Evolutionary conservation across 768 basidiomycete species (phyloP), one percentile per base, ranked within the genome.

Genomic region (Pulveroboletus sp.): DNA sequence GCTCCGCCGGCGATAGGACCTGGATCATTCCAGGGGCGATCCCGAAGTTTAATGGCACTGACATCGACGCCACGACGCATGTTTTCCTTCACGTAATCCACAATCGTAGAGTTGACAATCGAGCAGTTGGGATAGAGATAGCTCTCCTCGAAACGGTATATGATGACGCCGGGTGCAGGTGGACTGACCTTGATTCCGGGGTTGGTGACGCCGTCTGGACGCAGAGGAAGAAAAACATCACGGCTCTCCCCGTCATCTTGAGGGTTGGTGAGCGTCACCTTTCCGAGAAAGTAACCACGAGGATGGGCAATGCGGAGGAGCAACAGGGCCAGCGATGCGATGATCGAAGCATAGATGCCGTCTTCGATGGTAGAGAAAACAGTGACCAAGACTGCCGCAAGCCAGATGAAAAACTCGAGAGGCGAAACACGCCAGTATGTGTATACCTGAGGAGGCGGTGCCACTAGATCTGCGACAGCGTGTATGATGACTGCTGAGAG

Each of bases 401-500:
- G 60, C 83, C 87, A 95, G 61, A 95, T 94, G 57, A 94, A 27
- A 69, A 90, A 94, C 62, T 99, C 97, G 42, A 97, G 71, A 0
- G 97, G 97, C 0, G 89, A 90, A 20, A 95, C 84, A 24, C 90
- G 82, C 97, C 97, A 99, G 76, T 85, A 99, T 3, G 79, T 76
- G 69, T 87, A 97, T 14, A 88, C 84, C 64, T 82, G 83, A 39
- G 77, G 68, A 0, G 94, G 97, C 0, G 85, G 81, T 14, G 93
- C 87, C 44, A 99, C 87, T 42, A 99, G 75, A 71, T 88, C 86
- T 6, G 82, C 84, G 16, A 94, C 91, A 33, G 91, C 91, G 63
- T 95, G 93, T 56, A 97, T 95, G 64, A 98, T 95, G 55, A 97
- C 80, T 27, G 94, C 95, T 11, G 91, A 86, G n/a, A 98, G 78